Conservation (phyloP, 345 rosid species). For the Microcos paniculata region DNA sequence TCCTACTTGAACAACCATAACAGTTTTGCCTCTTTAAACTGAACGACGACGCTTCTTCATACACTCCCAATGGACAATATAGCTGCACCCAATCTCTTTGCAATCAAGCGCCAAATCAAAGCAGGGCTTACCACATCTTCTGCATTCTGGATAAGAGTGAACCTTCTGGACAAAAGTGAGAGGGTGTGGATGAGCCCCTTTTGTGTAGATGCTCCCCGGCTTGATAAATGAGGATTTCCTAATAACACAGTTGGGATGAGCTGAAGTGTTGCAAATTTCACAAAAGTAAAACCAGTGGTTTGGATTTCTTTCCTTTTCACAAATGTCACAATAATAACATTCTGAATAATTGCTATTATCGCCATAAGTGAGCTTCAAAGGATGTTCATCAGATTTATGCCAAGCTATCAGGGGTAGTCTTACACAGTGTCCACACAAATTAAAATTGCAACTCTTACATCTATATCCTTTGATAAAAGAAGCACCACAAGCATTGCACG, state of each 20-base stretch:
- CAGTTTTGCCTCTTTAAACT: no score
- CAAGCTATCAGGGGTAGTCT: constrained; percentile 6
- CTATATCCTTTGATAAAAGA: background rate
- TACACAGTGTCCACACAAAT: no score
- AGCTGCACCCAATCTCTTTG: background rate
- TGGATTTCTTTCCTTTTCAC: constrained; percentile 17
- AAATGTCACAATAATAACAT: constrained; percentile 13
- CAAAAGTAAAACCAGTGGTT: constrained; percentile 12
- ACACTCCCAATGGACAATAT: background rate
- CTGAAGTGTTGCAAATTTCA: background rate
- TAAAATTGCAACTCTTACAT: constrained; percentile 15
- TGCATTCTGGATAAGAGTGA: background rate
- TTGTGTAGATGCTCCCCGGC: background rate
- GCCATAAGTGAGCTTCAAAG: background rate
- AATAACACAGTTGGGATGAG: background rate
- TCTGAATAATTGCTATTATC: background rate
- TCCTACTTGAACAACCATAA: no score
- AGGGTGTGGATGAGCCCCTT: background rate
- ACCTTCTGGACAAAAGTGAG: background rate
- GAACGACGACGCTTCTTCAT: no score
- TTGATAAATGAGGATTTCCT: background rate
- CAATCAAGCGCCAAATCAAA: background rate
- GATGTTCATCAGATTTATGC: constrained; percentile 5
- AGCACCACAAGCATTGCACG: background rate
- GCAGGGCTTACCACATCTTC: background rate